phyloP scores from a whole-genome alignment of 202 grass and related monocot species.

The Elaeis oleifera region DNA sequence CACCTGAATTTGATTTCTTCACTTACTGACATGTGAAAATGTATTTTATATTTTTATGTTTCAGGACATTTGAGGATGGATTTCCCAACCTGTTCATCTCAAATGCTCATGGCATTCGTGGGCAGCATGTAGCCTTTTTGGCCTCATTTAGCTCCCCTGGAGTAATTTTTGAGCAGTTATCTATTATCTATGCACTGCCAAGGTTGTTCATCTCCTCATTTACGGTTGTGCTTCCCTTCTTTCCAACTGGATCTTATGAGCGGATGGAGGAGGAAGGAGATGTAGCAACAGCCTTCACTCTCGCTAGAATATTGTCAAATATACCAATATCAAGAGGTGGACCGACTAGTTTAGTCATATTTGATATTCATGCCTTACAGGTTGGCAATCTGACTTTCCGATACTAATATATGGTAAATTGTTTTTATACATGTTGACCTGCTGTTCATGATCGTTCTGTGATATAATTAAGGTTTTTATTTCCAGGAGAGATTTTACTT shows the following conservation, averaged over 20 bases:
- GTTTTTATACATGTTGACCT: not conserved
- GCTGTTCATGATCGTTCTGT: too few relatives aligned
- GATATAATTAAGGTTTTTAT: not conserved
- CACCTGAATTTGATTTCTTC: too few relatives aligned
- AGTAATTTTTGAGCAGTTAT: slow-evolving; percentile 97
- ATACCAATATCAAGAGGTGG: slow-evolving; percentile 95
- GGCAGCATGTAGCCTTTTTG: slow-evolving; percentile 79
- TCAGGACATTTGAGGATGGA: slow-evolving; percentile 75
- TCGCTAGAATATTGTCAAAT: slow-evolving; percentile 91
- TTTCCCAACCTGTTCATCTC: slow-evolving; percentile 98
- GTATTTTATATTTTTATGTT: slow-evolving; percentile 8
- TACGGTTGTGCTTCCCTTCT: slow-evolving; percentile 90
- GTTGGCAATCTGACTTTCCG: slow-evolving; percentile 26
- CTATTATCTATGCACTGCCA: slow-evolving; percentile 76
- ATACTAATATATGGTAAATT: not conserved
- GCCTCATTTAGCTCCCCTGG: slow-evolving; percentile 90
- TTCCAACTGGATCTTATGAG: slow-evolving; percentile 90
- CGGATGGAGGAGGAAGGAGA: slow-evolving; percentile 99
- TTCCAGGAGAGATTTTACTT: slow-evolving; percentile 96
- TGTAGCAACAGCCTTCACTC: slow-evolving; percentile 82
- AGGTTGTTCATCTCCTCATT: slow-evolving; percentile 88
- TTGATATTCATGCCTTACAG: slow-evolving; percentile 96
- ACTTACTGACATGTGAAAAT: too few relatives aligned
- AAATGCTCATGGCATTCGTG: slow-evolving; percentile 66
- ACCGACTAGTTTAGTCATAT: slow-evolving; percentile 90